Conservation (phyloP, 192 early-diverging fungal species). For the Blastocladiella britannica region DNA sequence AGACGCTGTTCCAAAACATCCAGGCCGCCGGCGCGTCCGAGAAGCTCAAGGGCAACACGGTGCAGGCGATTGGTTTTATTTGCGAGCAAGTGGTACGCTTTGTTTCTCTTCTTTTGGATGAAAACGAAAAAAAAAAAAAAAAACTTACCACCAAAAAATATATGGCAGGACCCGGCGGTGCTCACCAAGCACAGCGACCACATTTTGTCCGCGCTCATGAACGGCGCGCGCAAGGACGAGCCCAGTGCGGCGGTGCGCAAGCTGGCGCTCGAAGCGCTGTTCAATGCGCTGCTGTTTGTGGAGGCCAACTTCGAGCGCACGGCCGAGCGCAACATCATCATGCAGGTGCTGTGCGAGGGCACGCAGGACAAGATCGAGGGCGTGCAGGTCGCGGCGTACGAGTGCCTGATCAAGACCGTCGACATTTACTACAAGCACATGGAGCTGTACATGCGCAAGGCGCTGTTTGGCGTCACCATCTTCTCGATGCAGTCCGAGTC, state of each 20-base stretch:
- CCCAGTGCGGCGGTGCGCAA: slow-evolving; percentile 32
- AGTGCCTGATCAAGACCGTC: slow-evolving; percentile 94
- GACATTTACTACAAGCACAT: slow-evolving; percentile 92
- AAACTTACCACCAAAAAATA: slow-evolving; percentile 2
- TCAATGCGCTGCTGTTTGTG: slow-evolving; percentile 91
- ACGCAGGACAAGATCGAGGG: slow-evolving; percentile 53
- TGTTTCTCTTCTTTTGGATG: not conserved
- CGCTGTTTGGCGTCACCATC: slow-evolving; percentile 76
- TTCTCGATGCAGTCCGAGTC: slow-evolving; percentile 77
- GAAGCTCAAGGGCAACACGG: slow-evolving; percentile 52
- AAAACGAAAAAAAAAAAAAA: not conserved
- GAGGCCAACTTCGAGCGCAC: slow-evolving; percentile 81
- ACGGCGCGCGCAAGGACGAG: slow-evolving; percentile 88
- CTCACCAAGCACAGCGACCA: slow-evolving; percentile 61
- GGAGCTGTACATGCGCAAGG: slow-evolving; percentile 91
- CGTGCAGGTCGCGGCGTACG: slow-evolving; percentile 73
- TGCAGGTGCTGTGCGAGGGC: slow-evolving; percentile 95
- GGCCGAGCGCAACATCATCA: slow-evolving; percentile 91
- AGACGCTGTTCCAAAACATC: slow-evolving; percentile 54
- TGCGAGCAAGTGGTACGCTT: slow-evolving; percentile 69
- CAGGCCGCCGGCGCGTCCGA: slow-evolving; percentile 33
- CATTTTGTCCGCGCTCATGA: slow-evolving; percentile 84
- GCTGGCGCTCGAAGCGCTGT: slow-evolving; percentile 72
- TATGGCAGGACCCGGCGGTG: slow-evolving; percentile 46
- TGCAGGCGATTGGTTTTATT: slow-evolving; percentile 80